These are phyloP conservation scores for Mrakia gelida DNA, from an alignment of 768 basidiomycete genomes.

Conservation along the genomic window DNA sequence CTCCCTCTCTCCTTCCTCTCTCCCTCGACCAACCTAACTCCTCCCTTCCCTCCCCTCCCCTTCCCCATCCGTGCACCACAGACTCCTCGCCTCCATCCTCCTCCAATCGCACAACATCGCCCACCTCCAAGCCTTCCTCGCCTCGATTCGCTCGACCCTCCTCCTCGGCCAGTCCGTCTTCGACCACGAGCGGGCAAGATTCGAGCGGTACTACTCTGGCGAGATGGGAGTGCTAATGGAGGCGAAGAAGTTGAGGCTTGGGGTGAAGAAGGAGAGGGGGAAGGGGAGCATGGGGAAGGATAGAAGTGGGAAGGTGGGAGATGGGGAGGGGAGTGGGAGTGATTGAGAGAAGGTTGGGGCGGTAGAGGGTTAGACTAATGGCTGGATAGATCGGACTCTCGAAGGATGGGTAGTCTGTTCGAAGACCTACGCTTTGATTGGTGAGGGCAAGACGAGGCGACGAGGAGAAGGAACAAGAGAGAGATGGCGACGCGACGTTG, in stretches of 20 bases:
- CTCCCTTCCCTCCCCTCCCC: not conserved
- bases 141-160: slow-evolving; percentile 1
- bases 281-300: not conserved
- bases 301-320: not conserved
- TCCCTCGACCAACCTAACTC: not conserved
- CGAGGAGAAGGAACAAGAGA: not conserved
- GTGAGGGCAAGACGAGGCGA: too few species aligned
- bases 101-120: slow-evolving; percentile 17
- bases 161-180: too few species aligned
- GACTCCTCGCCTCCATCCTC: slow-evolving; percentile 3
- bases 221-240: not conserved
- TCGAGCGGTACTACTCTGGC: slow-evolving; percentile 1
- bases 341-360: not conserved
- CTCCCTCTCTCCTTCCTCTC: not conserved
- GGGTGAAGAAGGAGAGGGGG: not conserved
- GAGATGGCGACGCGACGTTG: not conserved
- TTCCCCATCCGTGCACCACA: not conserved
- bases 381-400: too few species aligned
- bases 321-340: not conserved
- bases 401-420: too few species aligned
- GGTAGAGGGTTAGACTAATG: too few species aligned
- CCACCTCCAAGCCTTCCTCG: slow-evolving; percentile 1
- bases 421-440: too few species aligned
- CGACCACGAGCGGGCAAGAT: not conserved
- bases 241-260: not conserved